Evolutionary conservation across 176 grass and related monocot species (phyloP).

Genomic region (Thinopyrum elongatum): DNA sequence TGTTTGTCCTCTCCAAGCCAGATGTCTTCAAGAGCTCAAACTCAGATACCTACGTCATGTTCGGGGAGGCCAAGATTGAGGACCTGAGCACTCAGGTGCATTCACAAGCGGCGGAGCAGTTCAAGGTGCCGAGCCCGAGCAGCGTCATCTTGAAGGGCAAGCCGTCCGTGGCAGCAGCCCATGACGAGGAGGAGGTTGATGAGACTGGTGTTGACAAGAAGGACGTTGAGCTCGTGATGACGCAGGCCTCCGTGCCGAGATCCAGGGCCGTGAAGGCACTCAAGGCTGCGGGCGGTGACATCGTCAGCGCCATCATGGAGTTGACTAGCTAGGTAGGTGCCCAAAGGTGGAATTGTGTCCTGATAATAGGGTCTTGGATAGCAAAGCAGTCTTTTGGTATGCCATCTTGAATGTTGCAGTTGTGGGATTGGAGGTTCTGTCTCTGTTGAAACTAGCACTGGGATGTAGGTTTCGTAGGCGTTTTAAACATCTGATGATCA

Average conservation of each 20-base stretch:
- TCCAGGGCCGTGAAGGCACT: slow-evolving; percentile 36
- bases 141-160: neutral
- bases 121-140: slow-evolving; percentile 12
- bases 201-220: slow-evolving; percentile 29
- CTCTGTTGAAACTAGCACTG: neutral
- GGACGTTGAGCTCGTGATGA: slow-evolving; percentile 37
- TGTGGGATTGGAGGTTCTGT: neutral
- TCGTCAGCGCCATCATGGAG: slow-evolving; percentile 40
- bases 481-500: neutral
- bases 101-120: slow-evolving; percentile 24
- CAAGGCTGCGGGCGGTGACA: slow-evolving; percentile 27
- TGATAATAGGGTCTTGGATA: neutral
- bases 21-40: slow-evolving; percentile 38
- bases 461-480: neutral
- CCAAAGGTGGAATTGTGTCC: neutral
- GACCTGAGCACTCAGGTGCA: slow-evolving; percentile 34
- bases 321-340: slow-evolving; percentile 22
- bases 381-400: neutral
- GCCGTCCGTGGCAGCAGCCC: neutral
- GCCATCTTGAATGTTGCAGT: neutral
- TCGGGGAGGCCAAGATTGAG: slow-evolving; percentile 39
- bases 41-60: slow-evolving; percentile 34
- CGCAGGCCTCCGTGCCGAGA: slow-evolving; percentile 27
- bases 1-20: slow-evolving; percentile 39
- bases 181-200: slow-evolving; percentile 28